Evolutionary conservation across 1,139 yeast species (phyloP), one percentile per base, ranked within the genome.

Genomic region (Candida sojae): DNA sequence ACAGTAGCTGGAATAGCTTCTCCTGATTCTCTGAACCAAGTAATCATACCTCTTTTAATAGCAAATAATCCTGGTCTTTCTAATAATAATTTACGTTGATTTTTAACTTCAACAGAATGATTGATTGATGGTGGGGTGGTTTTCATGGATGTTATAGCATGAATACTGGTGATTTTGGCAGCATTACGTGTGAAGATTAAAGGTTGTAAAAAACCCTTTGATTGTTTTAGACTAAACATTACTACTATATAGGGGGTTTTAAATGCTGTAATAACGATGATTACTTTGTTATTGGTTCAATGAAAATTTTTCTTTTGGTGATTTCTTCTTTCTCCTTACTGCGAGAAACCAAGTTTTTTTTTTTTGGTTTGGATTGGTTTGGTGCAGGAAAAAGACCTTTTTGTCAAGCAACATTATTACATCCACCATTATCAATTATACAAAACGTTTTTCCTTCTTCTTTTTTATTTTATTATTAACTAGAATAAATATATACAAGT

Each of bases 21-120:
- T n/a, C 96, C 97, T 5, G 76, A 73, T 36, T 79, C 78, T 35
- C 82, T 78, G 63, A 81, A 93, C 81, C 84, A 88, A 10, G 96
- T 83, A 48, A 91, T 84, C 97, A 93, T 92, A 21, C 98, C 98
- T 53, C 86, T 75, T 64, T 93, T 93, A 53, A 83, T 73, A 0
- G 96, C 96, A 29, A 92, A 71, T 36, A 90, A 71, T 7, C 99
- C 99, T 6, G 96, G 85, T 67, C 99, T 83, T 39, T 71, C 68
- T 33, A 91, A 82, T 41, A 90, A 73, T 64, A 83, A 77, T 64
- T 83, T 85, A 64, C 97, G 80, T 49, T 72, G 67, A 59, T 85
- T 81, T 31, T 86, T 78, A 46, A 73, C 68, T 54, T 77, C 84
- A 46, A 80, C 77, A 2, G 86, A 74, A 63, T 84, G 89, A 56